Percentiles rank a stretch among this genome's conserved stretches.
Conservation (phyloP, 495 filamentous ascomycete species). For the Talaromyces nanjingensis region DNA sequence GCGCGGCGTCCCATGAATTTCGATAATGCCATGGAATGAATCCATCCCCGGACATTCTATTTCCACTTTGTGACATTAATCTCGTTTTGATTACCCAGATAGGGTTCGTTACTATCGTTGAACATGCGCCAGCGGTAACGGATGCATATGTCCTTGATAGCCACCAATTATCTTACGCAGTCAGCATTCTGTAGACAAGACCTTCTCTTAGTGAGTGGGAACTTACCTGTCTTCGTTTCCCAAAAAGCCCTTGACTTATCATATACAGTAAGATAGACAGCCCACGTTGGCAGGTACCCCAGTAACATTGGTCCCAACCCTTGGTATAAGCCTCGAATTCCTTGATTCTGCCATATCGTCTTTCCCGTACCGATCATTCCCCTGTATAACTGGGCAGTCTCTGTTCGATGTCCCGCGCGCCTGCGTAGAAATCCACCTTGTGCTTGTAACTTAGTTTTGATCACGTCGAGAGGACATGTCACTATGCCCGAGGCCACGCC, state of each 20-base stretch:
- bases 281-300: conserved; percentile 96
- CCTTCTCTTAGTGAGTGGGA: background rate
- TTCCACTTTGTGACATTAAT: conserved; percentile 79
- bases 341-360: conserved; percentile 80
- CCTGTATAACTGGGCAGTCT: conserved; percentile 56
- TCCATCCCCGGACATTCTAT: conserved; percentile 43
- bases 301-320: conserved; percentile 89
- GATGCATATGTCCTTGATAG: conserved; percentile 66
- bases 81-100: conserved; percentile 99
- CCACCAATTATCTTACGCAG: conserved; percentile 47
- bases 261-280: conserved; percentile 94
- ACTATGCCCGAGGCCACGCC: conserved; percentile 89
- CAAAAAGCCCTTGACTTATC: conserved; percentile 75
- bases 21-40: conserved; percentile 83
- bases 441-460: conserved; percentile 97
- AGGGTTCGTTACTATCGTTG: conserved; percentile 93
- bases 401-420: conserved; percentile 33
- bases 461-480: conserved; percentile 96
- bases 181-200: background rate
- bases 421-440: conserved; percentile 69
- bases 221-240: conserved; percentile 53
- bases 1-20: conserved; percentile 78
- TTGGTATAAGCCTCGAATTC: conserved; percentile 84
- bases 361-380: conserved; percentile 81
- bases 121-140: conserved; percentile 82